Percentiles rank a stretch among this genome's conserved stretches.
phyloP scores from a whole-genome alignment of 768 basidiomycete genomes.

The Kwoniella newhampshirensis region DNA sequence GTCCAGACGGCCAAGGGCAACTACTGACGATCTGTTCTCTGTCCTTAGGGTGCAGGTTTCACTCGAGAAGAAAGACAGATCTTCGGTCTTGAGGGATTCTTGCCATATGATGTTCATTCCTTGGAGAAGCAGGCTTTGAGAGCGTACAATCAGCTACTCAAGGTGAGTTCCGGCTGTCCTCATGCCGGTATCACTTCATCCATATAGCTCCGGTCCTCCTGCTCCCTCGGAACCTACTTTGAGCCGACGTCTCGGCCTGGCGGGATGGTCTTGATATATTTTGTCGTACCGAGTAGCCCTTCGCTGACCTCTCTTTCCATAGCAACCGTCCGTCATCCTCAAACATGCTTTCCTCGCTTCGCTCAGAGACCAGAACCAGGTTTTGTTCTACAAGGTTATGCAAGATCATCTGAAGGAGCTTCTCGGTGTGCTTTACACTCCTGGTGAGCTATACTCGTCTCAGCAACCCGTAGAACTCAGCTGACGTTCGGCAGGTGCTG shows the following conservation, averaged over 20 bases:
- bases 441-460: slow-evolving; percentile 58
- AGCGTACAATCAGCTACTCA: slow-evolving; percentile 63
- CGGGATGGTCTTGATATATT: no score
- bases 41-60: slow-evolving; percentile 67
- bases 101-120: slow-evolving; percentile 54
- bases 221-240: no score
- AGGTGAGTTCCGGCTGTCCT: slow-evolving; percentile 25
- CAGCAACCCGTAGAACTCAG: neutral
- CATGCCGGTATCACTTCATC: no score
- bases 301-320: neutral
- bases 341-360: slow-evolving; percentile 69
- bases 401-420: slow-evolving; percentile 65
- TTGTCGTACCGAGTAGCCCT: no score
- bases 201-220: no score
- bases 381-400: slow-evolving; percentile 73
- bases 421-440: slow-evolving; percentile 76
- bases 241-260: no score
- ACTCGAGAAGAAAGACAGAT: slow-evolving; percentile 66
- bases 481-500: slow-evolving; percentile 47
- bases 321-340: slow-evolving; percentile 57
- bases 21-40: neutral
- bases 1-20: no score
- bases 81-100: slow-evolving; percentile 61
- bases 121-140: slow-evolving; percentile 61
- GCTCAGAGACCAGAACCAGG: slow-evolving; percentile 57